Conservation (phyloP, 2,329 filamentous ascomycete genomes). For the Aureobasidium sp. region DNA sequence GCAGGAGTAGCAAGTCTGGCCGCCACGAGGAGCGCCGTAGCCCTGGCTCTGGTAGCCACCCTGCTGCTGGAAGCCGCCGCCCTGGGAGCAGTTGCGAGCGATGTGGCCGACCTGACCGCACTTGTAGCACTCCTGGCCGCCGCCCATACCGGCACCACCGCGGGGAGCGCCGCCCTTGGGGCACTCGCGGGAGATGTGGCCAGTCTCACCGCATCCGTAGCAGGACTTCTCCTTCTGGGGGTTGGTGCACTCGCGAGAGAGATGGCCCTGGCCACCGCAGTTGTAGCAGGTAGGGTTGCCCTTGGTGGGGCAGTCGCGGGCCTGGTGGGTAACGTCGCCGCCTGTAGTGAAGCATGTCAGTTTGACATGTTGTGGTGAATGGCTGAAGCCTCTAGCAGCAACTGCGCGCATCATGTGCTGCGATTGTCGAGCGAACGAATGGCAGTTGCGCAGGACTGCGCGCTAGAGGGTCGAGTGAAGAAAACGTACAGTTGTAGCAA, state of each 20-base stretch:
- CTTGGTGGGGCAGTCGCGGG: slow-evolving; percentile 46
- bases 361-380: not conserved
- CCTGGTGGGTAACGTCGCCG: slow-evolving; percentile 43
- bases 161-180: slow-evolving; percentile 39
- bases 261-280: slow-evolving; percentile 40
- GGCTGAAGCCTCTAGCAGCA: not conserved
- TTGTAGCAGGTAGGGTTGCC: slow-evolving; percentile 36
- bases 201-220: slow-evolving; percentile 70
- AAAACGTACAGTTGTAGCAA: slow-evolving; percentile 53
- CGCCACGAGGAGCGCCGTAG: slow-evolving; percentile 33
- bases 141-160: slow-evolving; percentile 26
- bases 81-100: slow-evolving; percentile 78
- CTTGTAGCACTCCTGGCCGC: slow-evolving; percentile 75
- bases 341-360: slow-evolving; percentile 28
- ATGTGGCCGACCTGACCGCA: slow-evolving; percentile 96
- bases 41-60: slow-evolving; percentile 44
- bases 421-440: not conserved
- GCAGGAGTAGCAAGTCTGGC: slow-evolving; percentile 95
- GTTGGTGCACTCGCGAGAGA: slow-evolving; percentile 79
- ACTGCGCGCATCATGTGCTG: not conserved
- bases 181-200: slow-evolving; percentile 90
- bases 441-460: slow-evolving; percentile 13
- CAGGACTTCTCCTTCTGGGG: slow-evolving; percentile 76
- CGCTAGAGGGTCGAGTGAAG: not conserved
- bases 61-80: slow-evolving; percentile 34